Evolutionary conservation across 2,329 filamentous ascomycete species (phyloP), one percentile per base, ranked within the genome.

Genomic region (Cryphonectria japonica): DNA sequence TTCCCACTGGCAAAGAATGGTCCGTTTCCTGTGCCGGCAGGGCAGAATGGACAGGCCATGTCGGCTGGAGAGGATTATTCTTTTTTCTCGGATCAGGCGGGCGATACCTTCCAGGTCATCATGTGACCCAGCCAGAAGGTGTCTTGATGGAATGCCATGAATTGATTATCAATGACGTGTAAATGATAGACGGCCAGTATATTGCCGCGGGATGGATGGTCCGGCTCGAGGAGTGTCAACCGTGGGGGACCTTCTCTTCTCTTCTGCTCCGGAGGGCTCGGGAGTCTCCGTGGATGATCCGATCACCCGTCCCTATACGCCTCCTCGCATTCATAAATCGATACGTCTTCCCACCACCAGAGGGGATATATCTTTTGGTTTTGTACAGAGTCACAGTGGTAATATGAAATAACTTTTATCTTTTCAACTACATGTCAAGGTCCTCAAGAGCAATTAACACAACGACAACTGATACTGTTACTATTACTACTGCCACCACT

Each of bases 1-100:
- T 81, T 80, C 50, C 79, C 79, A 0, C 68, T 76, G 29, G 79
- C 79, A 3, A 76, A 77, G 70, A 81, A 80, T 34, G 80, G 79
- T 2, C 79, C 80, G 13, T 79, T 80, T 43, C 60, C 68, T 4
- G 78, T 79, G 8, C 79, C 79, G 0, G 74, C 78, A 9, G 79
- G 79, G 1, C 78, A 81, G 71, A 72, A 76, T 19, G 74, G 73
- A 1, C 68, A 72, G 66, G 71, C 41, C 5, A 11, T 59, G 57
- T 68, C 63, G 8, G 39, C 52, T 50, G 43, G 43, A 7, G 43
- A 50, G 41, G 54, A 69, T 22, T 62, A 71, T 32, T 71, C 70
- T 3, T 37, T 75, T 6, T 39, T 75, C 46, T 78, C 79, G 8
- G 41, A 59, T 11, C 65, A 57, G 54, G 61, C 63, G 26, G 64